Evolutionary conservation across 768 basidiomycete genomes (phyloP).

Genomic region (Tricholoma saponaceum): DNA sequence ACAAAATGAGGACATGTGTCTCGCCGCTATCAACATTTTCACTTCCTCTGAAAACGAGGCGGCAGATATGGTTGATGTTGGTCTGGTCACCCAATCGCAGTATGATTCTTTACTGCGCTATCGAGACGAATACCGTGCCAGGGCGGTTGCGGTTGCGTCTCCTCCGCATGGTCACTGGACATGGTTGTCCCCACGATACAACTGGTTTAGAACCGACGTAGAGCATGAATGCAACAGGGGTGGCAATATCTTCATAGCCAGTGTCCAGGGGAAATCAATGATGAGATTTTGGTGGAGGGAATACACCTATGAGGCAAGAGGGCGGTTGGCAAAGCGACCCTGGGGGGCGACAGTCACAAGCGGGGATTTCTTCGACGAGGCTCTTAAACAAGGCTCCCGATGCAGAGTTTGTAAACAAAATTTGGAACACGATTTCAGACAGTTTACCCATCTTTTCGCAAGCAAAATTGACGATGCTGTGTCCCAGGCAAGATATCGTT

Average conservation of each 20-base stretch:
- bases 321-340: neutral
- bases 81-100: neutral
- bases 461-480: neutral
- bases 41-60: too few species aligned
- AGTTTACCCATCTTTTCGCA: neutral
- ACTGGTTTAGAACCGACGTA: neutral
- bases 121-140: neutral
- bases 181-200: neutral
- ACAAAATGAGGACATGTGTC: too few species aligned
- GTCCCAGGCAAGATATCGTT: neutral
- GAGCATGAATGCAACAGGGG: neutral
- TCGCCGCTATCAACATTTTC: too few species aligned
- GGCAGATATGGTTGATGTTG: neutral
- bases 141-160: neutral
- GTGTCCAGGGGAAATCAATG: neutral
- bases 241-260: neutral
- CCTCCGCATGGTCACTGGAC: neutral
- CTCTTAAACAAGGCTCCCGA: neutral
- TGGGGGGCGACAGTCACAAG: neutral
- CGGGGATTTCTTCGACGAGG: neutral
- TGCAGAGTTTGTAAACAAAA: neutral
- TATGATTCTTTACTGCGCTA: neutral
- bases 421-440: neutral
- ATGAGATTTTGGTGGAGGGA: neutral
- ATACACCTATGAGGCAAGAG: neutral